Evolutionary conservation across 1,284 basidiomycete species (phyloP).

Genomic region (Apiotrichum montevideense): DNA sequence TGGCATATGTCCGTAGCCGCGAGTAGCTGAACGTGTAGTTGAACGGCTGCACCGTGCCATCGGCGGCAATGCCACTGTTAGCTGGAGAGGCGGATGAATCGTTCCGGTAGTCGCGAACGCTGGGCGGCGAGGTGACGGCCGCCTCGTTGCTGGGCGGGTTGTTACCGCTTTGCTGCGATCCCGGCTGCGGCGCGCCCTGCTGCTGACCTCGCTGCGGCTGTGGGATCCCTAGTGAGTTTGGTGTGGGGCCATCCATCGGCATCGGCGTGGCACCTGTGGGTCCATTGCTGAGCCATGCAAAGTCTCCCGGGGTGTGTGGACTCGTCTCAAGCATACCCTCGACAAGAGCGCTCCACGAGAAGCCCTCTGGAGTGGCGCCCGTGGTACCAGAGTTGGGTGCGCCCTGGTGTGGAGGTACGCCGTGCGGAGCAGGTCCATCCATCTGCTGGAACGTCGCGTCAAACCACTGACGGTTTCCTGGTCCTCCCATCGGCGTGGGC

Average conservation of each 20-base stretch:
- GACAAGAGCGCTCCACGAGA: conserved; percentile 18
- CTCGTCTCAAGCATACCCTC: conserved; percentile 14
- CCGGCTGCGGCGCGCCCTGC: too few relatives aligned
- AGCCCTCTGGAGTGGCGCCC: conserved; percentile 2
- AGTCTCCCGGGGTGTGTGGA: conserved; percentile 3
- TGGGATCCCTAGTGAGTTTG: not conserved
- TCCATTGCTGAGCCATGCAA: conserved; percentile 10
- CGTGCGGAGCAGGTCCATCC: not conserved
- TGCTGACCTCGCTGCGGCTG: not conserved
- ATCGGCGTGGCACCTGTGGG: not conserved
- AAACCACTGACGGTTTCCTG: conserved; percentile 1
- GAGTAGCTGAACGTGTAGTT: conserved; percentile 19
- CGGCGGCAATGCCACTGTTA: not conserved
- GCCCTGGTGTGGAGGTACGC: too few relatives aligned
- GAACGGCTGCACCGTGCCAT: conserved; percentile 4
- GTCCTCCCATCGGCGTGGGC: not conserved
- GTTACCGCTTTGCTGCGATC: not conserved
- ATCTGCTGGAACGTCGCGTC: conserved; percentile 1
- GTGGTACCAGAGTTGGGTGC: too few relatives aligned
- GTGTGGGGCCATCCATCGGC: not conserved
- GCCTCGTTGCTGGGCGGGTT: not conserved
- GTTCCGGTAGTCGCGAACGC: not conserved
- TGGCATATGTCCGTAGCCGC: conserved; percentile 11
- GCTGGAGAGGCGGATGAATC: conserved; percentile 4
- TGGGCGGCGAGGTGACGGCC: not conserved